Conservation (phyloP, 2,329 filamentous ascomycete species). For the Colletotrichum higginsianum region DNA sequence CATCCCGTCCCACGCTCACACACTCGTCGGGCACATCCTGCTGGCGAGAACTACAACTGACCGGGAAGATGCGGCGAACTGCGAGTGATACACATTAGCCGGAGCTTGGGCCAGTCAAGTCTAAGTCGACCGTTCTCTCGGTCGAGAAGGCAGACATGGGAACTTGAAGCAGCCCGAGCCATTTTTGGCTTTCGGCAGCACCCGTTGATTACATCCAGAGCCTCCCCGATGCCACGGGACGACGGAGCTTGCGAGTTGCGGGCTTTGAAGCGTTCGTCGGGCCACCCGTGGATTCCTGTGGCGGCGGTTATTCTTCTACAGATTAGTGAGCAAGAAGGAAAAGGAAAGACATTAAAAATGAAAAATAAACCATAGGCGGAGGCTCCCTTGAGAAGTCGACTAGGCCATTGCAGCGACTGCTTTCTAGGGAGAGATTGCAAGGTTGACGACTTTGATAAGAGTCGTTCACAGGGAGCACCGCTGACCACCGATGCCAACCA, state of each 20-base stretch:
- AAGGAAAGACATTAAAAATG: too few species aligned
- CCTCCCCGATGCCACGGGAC: background rate
- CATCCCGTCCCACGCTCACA: slow-evolving; percentile 13
- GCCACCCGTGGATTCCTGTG: too few species aligned
- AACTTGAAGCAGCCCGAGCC: too few species aligned
- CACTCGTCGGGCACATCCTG: slow-evolving; percentile 29
- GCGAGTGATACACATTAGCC: slow-evolving; percentile 15
- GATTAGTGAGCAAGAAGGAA: too few species aligned
- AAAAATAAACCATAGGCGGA: background rate
- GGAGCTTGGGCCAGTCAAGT: background rate
- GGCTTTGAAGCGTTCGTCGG: background rate
- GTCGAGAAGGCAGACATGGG: too few species aligned
- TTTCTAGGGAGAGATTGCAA: background rate
- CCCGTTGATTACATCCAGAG: background rate
- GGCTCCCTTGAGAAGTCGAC: background rate
- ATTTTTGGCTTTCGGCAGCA: too few species aligned
- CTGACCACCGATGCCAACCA: background rate
- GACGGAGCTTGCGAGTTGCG: background rate
- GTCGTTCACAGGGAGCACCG: background rate
- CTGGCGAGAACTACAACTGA: background rate
- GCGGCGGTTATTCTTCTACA: too few species aligned
- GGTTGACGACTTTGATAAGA: background rate
- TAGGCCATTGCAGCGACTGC: background rate
- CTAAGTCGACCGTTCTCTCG: too few species aligned
- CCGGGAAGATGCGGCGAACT: slow-evolving; percentile 29